Percentiles rank a stretch among this genome's conserved stretches.
These are phyloP conservation scores for Cladosporium sp. DNA, from an alignment of 2,329 filamentous ascomycete genomes.

Conservation along the genomic window DNA sequence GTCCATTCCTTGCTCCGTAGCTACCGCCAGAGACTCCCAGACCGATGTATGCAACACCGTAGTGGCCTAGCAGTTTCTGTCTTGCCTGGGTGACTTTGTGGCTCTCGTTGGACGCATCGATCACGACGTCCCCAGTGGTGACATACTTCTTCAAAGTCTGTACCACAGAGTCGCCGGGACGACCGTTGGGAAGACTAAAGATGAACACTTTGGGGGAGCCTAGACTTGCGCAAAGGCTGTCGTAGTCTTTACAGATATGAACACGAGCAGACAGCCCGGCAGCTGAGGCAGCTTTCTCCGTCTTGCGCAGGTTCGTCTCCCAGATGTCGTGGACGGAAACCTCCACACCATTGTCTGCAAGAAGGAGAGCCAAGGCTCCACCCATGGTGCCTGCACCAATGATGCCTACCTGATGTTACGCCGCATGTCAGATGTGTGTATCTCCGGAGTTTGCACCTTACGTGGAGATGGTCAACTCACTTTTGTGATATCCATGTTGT, in stretches of 20 bases:
- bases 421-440: neutral
- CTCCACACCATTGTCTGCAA: slow-evolving; percentile 46
- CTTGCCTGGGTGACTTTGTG: slow-evolving; percentile 56
- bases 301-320: slow-evolving; percentile 37
- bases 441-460: neutral
- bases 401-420: slow-evolving; percentile 39
- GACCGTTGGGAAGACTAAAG: slow-evolving; percentile 45
- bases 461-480: neutral
- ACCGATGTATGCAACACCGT: slow-evolving; percentile 57
- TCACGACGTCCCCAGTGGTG: slow-evolving; percentile 56
- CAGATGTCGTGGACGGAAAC: slow-evolving; percentile 47
- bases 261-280: slow-evolving; percentile 33
- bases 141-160: slow-evolving; percentile 43
- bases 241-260: slow-evolving; percentile 39
- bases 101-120: slow-evolving; percentile 61
- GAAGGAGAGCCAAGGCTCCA: slow-evolving; percentile 46
- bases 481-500: slow-evolving; percentile 11
- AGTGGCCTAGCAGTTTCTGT: slow-evolving; percentile 50
- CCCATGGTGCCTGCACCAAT: slow-evolving; percentile 50
- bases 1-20: slow-evolving; percentile 56
- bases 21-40: slow-evolving; percentile 62
- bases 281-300: slow-evolving; percentile 25
- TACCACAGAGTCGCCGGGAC: slow-evolving; percentile 29
- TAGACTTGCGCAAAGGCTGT: slow-evolving; percentile 42
- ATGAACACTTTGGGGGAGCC: slow-evolving; percentile 40